Conservation (phyloP, 305 asterid species). For the Fraxinus angustifolia region DNA sequence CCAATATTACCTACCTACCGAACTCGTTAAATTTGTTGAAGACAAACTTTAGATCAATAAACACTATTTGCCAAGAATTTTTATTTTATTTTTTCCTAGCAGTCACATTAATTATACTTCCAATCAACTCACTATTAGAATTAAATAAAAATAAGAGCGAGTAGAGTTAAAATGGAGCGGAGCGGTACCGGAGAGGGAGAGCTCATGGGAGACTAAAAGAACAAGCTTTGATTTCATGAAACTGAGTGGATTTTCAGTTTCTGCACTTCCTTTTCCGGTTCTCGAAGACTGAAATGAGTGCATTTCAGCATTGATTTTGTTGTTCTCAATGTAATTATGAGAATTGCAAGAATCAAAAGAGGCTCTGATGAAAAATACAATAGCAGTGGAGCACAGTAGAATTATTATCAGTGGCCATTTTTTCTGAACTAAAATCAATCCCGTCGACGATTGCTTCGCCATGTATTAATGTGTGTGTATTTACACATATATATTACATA, state of each 20-base stretch:
- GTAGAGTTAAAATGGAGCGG: neutral
- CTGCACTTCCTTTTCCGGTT: constrained; percentile 13
- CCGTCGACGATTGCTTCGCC: constrained; percentile 51
- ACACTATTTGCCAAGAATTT: neutral
- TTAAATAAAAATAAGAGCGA: neutral
- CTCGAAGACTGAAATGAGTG: constrained; percentile 23
- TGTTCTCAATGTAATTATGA: constrained; percentile 23
- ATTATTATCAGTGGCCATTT: constrained; percentile 51
- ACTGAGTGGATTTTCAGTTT: constrained; percentile 51
- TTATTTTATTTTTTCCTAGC: neutral
- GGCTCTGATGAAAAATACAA: constrained; percentile 66
- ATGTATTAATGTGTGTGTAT: constrained; percentile 9
- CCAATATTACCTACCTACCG: neutral
- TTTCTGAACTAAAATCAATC: constrained; percentile 41
- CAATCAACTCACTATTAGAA: neutral
- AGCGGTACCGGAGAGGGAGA: constrained; percentile 81
- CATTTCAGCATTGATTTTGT: constrained; percentile 29
- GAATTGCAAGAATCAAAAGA: constrained; percentile 55
- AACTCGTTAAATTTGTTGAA: neutral
- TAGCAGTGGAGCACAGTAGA: constrained; percentile 54
- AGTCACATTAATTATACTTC: constrained; percentile 1
- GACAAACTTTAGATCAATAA: neutral
- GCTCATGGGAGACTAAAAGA: constrained; percentile 90
- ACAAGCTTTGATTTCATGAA: constrained; percentile 87
- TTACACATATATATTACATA: neutral